phyloP scores from a whole-genome alignment of 2,329 filamentous ascomycete species.

The Canariomyces notabilis region DNA sequence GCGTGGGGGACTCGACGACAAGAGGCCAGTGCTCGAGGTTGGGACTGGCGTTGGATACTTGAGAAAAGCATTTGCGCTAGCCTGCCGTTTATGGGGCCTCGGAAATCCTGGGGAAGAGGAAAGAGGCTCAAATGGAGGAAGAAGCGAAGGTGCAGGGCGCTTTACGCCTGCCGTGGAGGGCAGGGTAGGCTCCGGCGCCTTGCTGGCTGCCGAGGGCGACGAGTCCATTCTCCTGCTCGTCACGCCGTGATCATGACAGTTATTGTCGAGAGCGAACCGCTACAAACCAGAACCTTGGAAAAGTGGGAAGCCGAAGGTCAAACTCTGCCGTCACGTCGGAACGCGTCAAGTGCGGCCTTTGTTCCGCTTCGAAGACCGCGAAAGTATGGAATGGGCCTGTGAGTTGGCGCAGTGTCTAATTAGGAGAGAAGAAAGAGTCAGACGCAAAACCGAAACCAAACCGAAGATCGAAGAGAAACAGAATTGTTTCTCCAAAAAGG shows the following conservation, averaged over 20 bases:
- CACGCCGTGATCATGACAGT: slow-evolving; percentile 20
- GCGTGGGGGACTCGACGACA: slow-evolving; percentile 77
- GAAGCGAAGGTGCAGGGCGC: slow-evolving; percentile 60
- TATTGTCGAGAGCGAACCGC: not conserved
- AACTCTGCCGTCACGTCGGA: slow-evolving; percentile 14
- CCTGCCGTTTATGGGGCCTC: slow-evolving; percentile 63
- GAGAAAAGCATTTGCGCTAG: slow-evolving; percentile 45
- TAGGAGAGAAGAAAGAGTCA: slow-evolving; percentile 1
- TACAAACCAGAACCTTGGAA: slow-evolving; percentile 7
- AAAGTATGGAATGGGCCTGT: no score
- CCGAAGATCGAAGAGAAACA: slow-evolving; percentile 9
- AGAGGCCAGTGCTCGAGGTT: slow-evolving; percentile 86
- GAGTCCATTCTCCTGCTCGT: slow-evolving; percentile 36
- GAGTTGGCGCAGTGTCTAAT: slow-evolving; percentile 11
- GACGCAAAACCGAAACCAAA: not conserved
- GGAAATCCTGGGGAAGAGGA: slow-evolving; percentile 73
- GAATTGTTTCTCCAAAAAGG: slow-evolving; percentile 9
- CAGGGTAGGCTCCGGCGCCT: slow-evolving; percentile 34
- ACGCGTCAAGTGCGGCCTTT: slow-evolving; percentile 20
- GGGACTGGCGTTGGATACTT: slow-evolving; percentile 92
- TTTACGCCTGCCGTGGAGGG: slow-evolving; percentile 46
- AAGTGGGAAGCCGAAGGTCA: slow-evolving; percentile 3
- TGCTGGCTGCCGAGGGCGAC: slow-evolving; percentile 29
- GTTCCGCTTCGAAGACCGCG: slow-evolving; percentile 3
- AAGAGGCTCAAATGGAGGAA: slow-evolving; percentile 74